Conservation (phyloP, 176 grass and related monocot species). For the Dactylis glomerata region DNA sequence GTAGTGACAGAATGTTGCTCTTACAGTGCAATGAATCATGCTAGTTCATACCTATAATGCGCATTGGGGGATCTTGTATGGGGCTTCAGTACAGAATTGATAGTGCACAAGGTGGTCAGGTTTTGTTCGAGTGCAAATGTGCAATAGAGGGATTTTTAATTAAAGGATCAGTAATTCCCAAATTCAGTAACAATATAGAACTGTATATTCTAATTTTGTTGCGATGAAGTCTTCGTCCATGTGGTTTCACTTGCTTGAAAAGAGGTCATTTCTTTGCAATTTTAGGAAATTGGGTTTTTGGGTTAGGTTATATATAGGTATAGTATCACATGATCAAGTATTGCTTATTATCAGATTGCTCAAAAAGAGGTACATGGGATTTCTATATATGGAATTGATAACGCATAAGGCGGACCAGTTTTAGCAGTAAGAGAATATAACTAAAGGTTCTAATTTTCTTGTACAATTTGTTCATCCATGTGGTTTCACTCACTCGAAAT, state of each 20-base stretch:
- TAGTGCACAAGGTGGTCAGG: not conserved
- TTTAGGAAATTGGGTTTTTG: not conserved
- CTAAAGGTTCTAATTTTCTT: too few species aligned
- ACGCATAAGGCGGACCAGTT: too few species aligned
- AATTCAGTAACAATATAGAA: not conserved
- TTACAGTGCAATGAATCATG: conserved; percentile 35
- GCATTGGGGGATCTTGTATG: not conserved
- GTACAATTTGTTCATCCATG: too few species aligned
- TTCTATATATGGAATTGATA: too few species aligned
- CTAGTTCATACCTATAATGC: conserved; percentile 11
- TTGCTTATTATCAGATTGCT: not conserved
- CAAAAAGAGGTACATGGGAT: too few species aligned
- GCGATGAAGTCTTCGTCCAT: not conserved
- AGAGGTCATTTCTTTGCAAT: not conserved
- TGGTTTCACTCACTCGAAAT: not conserved
- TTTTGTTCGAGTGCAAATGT: not conserved
- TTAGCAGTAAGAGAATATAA: too few species aligned
- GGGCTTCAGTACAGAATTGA: not conserved
- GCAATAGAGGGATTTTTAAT: not conserved
- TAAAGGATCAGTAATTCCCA: not conserved
- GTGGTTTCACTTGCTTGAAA: not conserved
- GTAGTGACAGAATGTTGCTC: conserved; percentile 23
- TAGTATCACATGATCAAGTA: not conserved
- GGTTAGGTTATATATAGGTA: not conserved
- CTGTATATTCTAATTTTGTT: not conserved